Conservation (phyloP, 108 stramenopile genomes). For the Chaetoceros tenuissimus region DNA sequence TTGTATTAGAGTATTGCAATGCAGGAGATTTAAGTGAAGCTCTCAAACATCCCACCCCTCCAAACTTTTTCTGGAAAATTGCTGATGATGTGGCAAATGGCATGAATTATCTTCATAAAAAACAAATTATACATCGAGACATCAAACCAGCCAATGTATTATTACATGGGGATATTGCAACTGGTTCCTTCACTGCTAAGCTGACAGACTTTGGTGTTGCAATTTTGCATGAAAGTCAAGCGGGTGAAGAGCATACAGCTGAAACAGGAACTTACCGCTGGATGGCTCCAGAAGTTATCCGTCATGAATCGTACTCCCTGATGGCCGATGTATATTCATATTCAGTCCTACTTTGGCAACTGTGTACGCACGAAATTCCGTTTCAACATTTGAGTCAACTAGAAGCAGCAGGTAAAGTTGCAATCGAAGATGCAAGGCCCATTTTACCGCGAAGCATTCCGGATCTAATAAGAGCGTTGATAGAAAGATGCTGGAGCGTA, state of each 20-base stretch:
- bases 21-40: constrained; percentile 43
- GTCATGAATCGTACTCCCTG: constrained; percentile 49
- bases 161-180: constrained; percentile 34
- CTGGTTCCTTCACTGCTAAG: constrained; percentile 45
- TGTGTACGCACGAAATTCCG: constrained; percentile 51
- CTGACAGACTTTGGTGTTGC: constrained; percentile 70
- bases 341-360: constrained; percentile 60
- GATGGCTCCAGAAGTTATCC: constrained; percentile 65
- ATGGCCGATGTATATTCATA: constrained; percentile 68
- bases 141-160: constrained; percentile 56
- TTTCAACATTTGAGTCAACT: constrained; percentile 38
- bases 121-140: constrained; percentile 49
- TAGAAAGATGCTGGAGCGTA: constrained; percentile 51
- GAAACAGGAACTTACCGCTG: constrained; percentile 73
- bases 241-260: constrained; percentile 38
- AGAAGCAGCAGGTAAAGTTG: constrained; percentile 59
- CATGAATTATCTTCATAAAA: constrained; percentile 49
- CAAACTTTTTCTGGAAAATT: constrained; percentile 50
- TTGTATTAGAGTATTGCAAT: constrained; percentile 70
- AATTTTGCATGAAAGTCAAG: constrained; percentile 16
- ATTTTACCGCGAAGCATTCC: constrained; percentile 44
- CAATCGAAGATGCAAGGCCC: constrained; percentile 37
- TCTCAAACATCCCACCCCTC: constrained; percentile 35
- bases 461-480: constrained; percentile 16
- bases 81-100: constrained; percentile 44